Conservation (phyloP, 2,329 filamentous ascomycete species). For the Graphilbum fragrans region DNA sequence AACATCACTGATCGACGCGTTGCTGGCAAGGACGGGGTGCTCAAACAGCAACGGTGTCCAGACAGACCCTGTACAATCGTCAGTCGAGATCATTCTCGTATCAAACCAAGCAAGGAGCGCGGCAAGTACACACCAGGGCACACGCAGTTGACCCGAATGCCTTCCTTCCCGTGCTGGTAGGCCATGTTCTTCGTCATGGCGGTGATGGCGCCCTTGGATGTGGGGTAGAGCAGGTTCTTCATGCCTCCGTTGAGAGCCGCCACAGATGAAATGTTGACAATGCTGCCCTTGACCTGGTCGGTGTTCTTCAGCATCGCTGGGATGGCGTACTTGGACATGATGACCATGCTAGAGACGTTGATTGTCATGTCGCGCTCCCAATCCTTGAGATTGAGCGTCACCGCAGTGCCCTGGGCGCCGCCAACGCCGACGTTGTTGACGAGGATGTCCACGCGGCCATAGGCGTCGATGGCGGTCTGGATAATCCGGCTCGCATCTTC, state of each 20-base stretch:
- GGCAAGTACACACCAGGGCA: conserved; percentile 7
- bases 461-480: conserved; percentile 28
- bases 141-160: conserved; percentile 36
- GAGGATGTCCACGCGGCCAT: conserved; percentile 47
- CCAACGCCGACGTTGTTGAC: conserved; percentile 53
- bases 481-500: conserved; percentile 34
- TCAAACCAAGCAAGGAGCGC: neutral
- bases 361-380: conserved; percentile 46
- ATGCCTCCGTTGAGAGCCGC: conserved; percentile 36
- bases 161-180: conserved; percentile 30
- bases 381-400: conserved; percentile 44
- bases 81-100: too few relatives aligned
- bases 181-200: conserved; percentile 41
- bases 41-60: conserved; percentile 31
- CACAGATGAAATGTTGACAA: conserved; percentile 52
- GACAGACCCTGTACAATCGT: conserved; percentile 19
- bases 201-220: conserved; percentile 32
- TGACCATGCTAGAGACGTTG: conserved; percentile 54
- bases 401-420: conserved; percentile 44
- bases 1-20: neutral
- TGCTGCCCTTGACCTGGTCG: conserved; percentile 23
- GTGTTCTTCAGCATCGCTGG: conserved; percentile 46
- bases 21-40: neutral
- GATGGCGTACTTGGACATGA: conserved; percentile 49
- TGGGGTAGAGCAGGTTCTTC: conserved; percentile 31